Evolutionary conservation across 768 basidiomycete species (phyloP), one percentile per base, ranked within the genome.

Genomic region (Agrocybe chaxingu): DNA sequence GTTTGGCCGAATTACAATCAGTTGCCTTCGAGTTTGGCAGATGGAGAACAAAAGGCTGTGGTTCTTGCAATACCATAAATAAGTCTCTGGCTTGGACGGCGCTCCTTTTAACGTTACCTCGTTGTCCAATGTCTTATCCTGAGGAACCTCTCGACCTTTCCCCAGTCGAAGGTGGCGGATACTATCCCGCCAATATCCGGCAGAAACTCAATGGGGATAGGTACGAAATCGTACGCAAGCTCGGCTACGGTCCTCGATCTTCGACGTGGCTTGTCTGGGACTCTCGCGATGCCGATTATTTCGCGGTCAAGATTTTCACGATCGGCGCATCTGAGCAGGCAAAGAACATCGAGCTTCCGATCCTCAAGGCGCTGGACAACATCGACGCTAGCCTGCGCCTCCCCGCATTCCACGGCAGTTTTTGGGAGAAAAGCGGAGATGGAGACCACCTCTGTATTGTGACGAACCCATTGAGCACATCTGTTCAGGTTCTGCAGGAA

Each of bases 61-160:
- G 24, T 24, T 24, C 3, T 24, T 24, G 3, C 2, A 24, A 24
- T 24, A 5, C 16, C 24, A 1, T 24, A 24, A 24, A 24, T 24
- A 24, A 24, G 24, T 24, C 24, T 24, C 24, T 24, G 24, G 5
- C 24, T 24, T 24, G 24, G 24, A 24, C 3, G 24, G 24, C 24
- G 24, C 24, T 24, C 24, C 24, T 0, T 24, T 24, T 2, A 24
- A 3, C 24, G 24, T 24, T 24, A 24, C 42, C 8, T 11, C n/a
- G 19, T 5, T 3, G 2, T 29, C 24, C 5, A 24, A 56, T 56
- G 48, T 54, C 52, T 18, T 59, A 56, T 39, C 55, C 58, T 16
- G 55, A 59, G 45, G 58, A 59, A 56, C 50, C 58, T 42, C 48
- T 59, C 42, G 40, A 59, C 32, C 48, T 56, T 4, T 35, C 56